These are phyloP conservation scores for Penicillium coffeae DNA, from an alignment of 495 filamentous ascomycete genomes.

Conservation along the genomic window DNA sequence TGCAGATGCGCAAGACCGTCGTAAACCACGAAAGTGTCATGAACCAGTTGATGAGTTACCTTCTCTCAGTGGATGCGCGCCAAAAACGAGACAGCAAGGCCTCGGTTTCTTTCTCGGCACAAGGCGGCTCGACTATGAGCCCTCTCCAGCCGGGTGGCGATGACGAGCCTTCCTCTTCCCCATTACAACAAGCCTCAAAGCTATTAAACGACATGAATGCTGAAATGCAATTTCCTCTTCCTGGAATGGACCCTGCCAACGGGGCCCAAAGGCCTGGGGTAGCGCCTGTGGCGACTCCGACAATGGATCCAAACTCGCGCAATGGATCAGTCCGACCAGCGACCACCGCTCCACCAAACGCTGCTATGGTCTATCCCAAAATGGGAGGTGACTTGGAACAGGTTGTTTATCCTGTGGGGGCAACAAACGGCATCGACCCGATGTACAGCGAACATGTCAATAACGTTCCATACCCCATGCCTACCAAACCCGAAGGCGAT, in stretches of 20 bases:
- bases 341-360: conserved; percentile 48
- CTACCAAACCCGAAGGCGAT: conserved; percentile 53
- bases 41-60: conserved; percentile 67
- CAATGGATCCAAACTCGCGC: conserved; percentile 36
- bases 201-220: conserved; percentile 76
- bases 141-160: conserved; percentile 49
- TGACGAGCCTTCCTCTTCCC: conserved; percentile 68
- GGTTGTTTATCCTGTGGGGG: conserved; percentile 85
- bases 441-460: conserved; percentile 91
- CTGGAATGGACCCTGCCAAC: conserved; percentile 71
- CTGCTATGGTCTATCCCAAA: conserved; percentile 50
- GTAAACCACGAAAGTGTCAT: conserved; percentile 77
- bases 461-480: conserved; percentile 82
- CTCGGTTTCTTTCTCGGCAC: conserved; percentile 43
- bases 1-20: conserved; percentile 84
- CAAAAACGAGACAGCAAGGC: conserved; percentile 59
- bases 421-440: conserved; percentile 87
- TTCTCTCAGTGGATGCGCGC: conserved; percentile 62
- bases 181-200: conserved; percentile 85
- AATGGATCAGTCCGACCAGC: conserved; percentile 40
- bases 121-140: conserved; percentile 35
- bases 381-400: conserved; percentile 65
- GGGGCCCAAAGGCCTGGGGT: conserved; percentile 59
- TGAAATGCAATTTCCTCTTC: conserved; percentile 69
- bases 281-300: conserved; percentile 40